phyloP scores from a whole-genome alignment of 805 yeast genomes.

The Yarrowia keelungensis region DNA sequence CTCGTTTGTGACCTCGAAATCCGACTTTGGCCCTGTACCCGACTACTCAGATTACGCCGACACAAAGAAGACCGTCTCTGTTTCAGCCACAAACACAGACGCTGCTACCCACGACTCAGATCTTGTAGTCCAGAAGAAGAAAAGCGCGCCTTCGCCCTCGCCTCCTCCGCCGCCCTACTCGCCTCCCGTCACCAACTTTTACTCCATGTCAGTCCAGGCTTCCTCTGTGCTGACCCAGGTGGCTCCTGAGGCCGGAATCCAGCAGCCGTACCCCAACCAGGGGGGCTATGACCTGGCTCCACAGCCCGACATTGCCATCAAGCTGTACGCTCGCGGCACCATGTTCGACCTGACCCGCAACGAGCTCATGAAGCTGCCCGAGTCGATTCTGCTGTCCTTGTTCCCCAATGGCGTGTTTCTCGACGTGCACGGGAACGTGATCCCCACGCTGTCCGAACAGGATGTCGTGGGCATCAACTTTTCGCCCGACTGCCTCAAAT shows the following conservation, averaged over 20 bases:
- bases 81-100: neutral
- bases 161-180: constrained; percentile 46
- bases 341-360: constrained; percentile 81
- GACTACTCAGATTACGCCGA: constrained; percentile 10
- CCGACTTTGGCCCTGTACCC: constrained; percentile 28
- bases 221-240: constrained; percentile 73
- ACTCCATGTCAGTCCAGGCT: constrained; percentile 44
- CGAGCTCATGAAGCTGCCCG: constrained; percentile 91
- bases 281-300: constrained; percentile 25
- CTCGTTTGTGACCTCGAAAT: constrained; percentile 22
- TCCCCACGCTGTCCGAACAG: constrained; percentile 77
- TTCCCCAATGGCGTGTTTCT: constrained; percentile 91
- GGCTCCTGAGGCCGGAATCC: constrained; percentile 51
- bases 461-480: constrained; percentile 82
- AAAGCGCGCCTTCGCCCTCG: neutral
- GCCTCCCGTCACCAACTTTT: constrained; percentile 42
- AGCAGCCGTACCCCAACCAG: constrained; percentile 30
- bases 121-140: neutral
- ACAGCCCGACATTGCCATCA: constrained; percentile 63
- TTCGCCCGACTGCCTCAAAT: constrained; percentile 84
- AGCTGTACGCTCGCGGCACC: constrained; percentile 76
- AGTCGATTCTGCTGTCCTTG: constrained; percentile 80
- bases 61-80: neutral
- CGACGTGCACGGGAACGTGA: constrained; percentile 76
- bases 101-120: neutral